phyloP scores from a whole-genome alignment of 148 eudicot species.

The Heliosperma pusillum region DNA sequence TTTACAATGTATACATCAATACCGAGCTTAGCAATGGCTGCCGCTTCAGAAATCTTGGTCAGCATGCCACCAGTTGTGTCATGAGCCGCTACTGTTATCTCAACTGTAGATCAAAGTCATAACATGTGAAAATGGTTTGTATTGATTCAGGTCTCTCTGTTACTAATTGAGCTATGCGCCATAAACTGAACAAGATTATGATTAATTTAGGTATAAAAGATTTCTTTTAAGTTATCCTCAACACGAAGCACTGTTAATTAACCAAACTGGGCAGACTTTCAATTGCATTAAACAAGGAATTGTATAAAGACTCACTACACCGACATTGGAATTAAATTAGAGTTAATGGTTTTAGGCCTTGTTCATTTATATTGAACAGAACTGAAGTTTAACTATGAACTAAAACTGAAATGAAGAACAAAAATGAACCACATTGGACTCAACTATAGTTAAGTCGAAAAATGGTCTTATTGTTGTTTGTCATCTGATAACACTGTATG shows the following conservation, averaged over 20 bases:
- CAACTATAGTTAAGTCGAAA: too few species aligned
- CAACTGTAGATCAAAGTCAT: constrained; percentile 45
- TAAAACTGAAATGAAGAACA: too few species aligned
- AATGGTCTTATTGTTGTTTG: too few species aligned
- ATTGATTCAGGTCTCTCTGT: constrained; percentile 2
- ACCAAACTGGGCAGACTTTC: not conserved
- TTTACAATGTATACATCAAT: constrained; percentile 88
- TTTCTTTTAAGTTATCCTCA: too few species aligned
- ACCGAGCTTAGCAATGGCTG: constrained; percentile 84
- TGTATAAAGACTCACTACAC: not conserved
- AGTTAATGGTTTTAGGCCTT: not conserved
- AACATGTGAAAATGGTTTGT: not conserved
- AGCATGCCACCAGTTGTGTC: constrained; percentile 98
- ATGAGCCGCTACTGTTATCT: constrained; percentile 80
- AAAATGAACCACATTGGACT: too few species aligned
- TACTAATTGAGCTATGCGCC: not conserved
- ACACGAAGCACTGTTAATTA: too few species aligned
- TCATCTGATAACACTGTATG: too few species aligned
- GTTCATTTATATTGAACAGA: too few species aligned
- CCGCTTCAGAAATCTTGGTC: constrained; percentile 90
- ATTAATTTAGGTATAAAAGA: too few species aligned
- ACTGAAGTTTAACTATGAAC: too few species aligned
- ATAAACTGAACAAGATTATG: too few species aligned
- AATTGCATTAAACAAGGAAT: not conserved
- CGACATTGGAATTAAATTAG: not conserved